phyloP scores from a whole-genome alignment of 345 rosid genomes.

The Tarenaya hassleriana region DNA sequence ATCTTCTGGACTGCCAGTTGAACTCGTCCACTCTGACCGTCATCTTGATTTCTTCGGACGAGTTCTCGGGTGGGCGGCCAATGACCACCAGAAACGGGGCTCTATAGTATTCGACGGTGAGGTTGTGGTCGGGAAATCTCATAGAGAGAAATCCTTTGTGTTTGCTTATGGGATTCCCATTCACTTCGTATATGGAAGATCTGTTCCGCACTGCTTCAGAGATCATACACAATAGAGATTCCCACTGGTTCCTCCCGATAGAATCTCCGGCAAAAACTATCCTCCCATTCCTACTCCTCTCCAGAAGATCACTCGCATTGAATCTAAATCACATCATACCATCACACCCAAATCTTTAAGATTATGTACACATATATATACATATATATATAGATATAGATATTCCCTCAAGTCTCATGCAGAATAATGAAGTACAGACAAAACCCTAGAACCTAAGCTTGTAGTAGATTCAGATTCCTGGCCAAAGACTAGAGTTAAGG shows the following conservation, averaged over 20 bases:
- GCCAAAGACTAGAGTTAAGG: too few relatives aligned
- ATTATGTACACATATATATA: too few relatives aligned
- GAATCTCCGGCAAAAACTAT: constrained; percentile 91
- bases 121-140: constrained; percentile 60
- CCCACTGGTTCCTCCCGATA: constrained; percentile 91
- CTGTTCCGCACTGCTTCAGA: constrained; percentile 45
- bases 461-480: too few relatives aligned
- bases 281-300: constrained; percentile 63
- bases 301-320: constrained; percentile 61
- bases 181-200: constrained; percentile 61
- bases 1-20: constrained; percentile 54
- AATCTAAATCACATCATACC: constrained; percentile 44
- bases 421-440: too few relatives aligned
- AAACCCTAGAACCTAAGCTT: too few relatives aligned
- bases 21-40: constrained; percentile 56
- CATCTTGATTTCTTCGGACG: constrained; percentile 31
- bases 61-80: constrained; percentile 49
- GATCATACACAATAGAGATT: constrained; percentile 72
- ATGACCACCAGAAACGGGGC: constrained; percentile 57
- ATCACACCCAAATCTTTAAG: background rate
- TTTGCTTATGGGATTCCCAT: constrained; percentile 61
- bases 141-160: constrained; percentile 87
- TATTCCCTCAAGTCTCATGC: too few relatives aligned
- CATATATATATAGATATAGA: too few relatives aligned
- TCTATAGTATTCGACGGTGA: constrained; percentile 72